Conservation (phyloP, 371 early-diverging fungal species). For the Mortierella sp. region DNA sequence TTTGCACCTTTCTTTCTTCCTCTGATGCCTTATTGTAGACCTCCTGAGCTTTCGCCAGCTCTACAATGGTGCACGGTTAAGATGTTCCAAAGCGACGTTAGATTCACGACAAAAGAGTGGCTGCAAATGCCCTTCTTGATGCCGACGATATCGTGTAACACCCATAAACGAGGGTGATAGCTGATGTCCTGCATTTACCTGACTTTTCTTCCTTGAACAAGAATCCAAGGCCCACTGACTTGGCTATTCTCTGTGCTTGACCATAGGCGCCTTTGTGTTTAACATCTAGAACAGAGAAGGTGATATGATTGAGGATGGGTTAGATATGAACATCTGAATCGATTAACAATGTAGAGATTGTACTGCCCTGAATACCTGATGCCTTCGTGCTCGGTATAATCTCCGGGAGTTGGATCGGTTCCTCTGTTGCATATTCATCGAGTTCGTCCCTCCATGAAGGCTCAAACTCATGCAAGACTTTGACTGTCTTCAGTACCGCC, state of each 20-base stretch:
- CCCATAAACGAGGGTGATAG: not conserved
- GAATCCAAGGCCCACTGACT: slow-evolving; percentile 20
- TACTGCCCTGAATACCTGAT: not conserved
- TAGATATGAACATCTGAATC: not conserved
- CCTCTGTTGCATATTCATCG: slow-evolving; percentile 31
- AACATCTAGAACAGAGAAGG: too few relatives aligned
- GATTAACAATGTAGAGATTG: too few relatives aligned
- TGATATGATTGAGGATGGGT: too few relatives aligned
- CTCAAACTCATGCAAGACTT: slow-evolving; percentile 17
- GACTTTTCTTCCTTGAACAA: slow-evolving; percentile 20
- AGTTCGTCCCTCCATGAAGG: slow-evolving; percentile 23
- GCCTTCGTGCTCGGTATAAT: not conserved
- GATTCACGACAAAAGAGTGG: too few relatives aligned
- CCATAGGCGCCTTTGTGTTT: not conserved
- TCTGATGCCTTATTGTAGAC: slow-evolving; percentile 54
- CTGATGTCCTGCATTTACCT: slow-evolving; percentile 1
- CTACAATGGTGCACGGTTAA: slow-evolving; percentile 2
- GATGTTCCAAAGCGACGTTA: not conserved
- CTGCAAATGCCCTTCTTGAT: too few relatives aligned
- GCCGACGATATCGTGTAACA: too few relatives aligned
- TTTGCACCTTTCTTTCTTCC: slow-evolving; percentile 52
- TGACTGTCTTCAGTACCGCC: slow-evolving; percentile 35
- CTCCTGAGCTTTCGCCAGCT: slow-evolving; percentile 54
- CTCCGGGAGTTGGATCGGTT: slow-evolving; percentile 14
- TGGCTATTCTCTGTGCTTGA: slow-evolving; percentile 9